A percentile compares a stretch with the other conserved stretches of the same genome.
These are phyloP conservation scores for Rhododendron mucronatum DNA, from an alignment of 148 eudicot species.

Conservation along the genomic window DNA sequence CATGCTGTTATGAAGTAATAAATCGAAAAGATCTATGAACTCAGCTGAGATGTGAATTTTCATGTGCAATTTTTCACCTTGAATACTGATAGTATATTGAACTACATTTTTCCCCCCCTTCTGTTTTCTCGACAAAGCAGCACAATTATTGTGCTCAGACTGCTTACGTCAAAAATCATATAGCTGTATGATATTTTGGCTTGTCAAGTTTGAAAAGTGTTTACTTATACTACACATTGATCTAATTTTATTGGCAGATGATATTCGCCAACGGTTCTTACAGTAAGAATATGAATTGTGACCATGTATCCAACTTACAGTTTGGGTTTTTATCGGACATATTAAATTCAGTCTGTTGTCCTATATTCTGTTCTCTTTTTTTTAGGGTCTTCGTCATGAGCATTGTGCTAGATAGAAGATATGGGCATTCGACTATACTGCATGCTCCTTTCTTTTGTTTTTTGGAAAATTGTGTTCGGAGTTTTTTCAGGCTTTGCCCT, in stretches of 20 bases:
- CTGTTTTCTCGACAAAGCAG: background rate
- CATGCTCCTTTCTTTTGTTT: conserved; percentile 6
- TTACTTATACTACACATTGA: background rate
- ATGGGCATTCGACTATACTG: background rate
- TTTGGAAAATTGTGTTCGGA: background rate
- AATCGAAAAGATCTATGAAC: background rate
- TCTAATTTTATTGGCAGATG: background rate
- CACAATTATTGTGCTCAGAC: background rate
- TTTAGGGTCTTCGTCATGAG: background rate
- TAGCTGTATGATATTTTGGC: background rate
- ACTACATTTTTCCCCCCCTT: background rate
- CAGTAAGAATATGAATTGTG: background rate
- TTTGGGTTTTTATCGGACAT: background rate
- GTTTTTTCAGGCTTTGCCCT: background rate
- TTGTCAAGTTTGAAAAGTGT: background rate
- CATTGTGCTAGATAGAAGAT: background rate
- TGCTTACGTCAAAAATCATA: background rate
- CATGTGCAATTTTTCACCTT: background rate
- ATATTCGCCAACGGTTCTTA: background rate
- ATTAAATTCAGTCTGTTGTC: background rate
- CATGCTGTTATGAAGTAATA: no score
- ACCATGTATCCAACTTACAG: background rate
- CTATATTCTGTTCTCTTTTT: background rate
- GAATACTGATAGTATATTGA: background rate
- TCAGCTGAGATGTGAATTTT: background rate